These are phyloP conservation scores for Coemansia sp. DNA, from an alignment of 192 early-diverging fungal species.

Conservation along the genomic window DNA sequence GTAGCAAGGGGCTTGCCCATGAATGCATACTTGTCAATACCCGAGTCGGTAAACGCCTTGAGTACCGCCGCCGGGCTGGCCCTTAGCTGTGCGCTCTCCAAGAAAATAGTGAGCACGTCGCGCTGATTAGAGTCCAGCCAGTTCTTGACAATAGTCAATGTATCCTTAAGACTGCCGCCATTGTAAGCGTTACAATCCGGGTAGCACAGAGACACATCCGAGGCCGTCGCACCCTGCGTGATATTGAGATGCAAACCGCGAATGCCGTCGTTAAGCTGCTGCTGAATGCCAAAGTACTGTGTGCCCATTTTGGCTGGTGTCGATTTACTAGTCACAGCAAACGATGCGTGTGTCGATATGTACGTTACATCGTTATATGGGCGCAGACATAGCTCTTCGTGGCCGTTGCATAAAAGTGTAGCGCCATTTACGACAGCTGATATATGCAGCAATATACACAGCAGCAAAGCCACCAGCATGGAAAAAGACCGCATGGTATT, in stretches of 20 bases:
- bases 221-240: slow-evolving; percentile 24
- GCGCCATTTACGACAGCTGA: slow-evolving; percentile 16
- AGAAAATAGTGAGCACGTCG: slow-evolving; percentile 50
- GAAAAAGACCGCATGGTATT: neutral
- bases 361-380: slow-evolving; percentile 45
- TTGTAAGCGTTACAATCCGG: slow-evolving; percentile 45
- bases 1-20: slow-evolving; percentile 21
- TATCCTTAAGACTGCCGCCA: slow-evolving; percentile 34
- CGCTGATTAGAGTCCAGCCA: slow-evolving; percentile 44
- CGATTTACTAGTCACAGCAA: slow-evolving; percentile 21
- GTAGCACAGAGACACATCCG: slow-evolving; percentile 33
- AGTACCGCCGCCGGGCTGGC: slow-evolving; percentile 33
- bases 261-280: slow-evolving; percentile 48
- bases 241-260: slow-evolving; percentile 50
- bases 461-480: slow-evolving; percentile 14
- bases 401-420: slow-evolving; percentile 33
- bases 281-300: slow-evolving; percentile 42
- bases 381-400: slow-evolving; percentile 42
- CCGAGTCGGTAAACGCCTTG: slow-evolving; percentile 35
- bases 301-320: slow-evolving; percentile 31
- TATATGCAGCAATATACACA: slow-evolving; percentile 23
- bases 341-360: slow-evolving; percentile 47
- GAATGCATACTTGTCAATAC: slow-evolving; percentile 33
- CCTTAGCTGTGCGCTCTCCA: slow-evolving; percentile 24
- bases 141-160: slow-evolving; percentile 31